A percentile compares a stretch with the other conserved stretches of the same genome.
Evolutionary conservation across 2,329 filamentous ascomycete genomes (phyloP).

Genomic region (Diatrype stigma): DNA sequence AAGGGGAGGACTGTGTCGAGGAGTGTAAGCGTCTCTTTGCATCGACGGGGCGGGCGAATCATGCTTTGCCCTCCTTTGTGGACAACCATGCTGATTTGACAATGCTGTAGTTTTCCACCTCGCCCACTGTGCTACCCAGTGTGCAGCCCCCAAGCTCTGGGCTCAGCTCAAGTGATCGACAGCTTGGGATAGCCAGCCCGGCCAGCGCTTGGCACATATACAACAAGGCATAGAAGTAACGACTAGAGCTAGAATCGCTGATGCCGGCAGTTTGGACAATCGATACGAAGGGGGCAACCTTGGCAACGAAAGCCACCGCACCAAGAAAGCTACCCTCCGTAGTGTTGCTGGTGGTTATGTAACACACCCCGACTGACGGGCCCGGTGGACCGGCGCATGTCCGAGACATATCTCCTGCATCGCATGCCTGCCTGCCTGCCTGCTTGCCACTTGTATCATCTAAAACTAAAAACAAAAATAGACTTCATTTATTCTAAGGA

Average conservation of each 20-base stretch:
- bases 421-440: too few species aligned
- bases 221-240: background rate
- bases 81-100: conserved; percentile 7
- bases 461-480: background rate
- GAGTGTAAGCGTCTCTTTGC: conserved; percentile 70
- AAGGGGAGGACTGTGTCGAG: conserved; percentile 92
- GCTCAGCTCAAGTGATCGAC: conserved; percentile 76
- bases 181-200: background rate
- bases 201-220: conserved; percentile 12
- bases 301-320: background rate
- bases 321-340: background rate
- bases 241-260: conserved; percentile 12
- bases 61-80: background rate
- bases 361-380: background rate
- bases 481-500: background rate
- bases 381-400: too few species aligned
- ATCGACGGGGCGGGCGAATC: too few species aligned
- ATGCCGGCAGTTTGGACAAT: conserved; percentile 7
- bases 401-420: background rate
- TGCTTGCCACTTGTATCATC: background rate
- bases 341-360: background rate
- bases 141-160: conserved; percentile 96
- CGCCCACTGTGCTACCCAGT: conserved; percentile 87
- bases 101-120: conserved; percentile 86
- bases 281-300: background rate